Evolutionary conservation across 352 stramenopile species (phyloP).

Genomic region (Bremia lactucae): DNA sequence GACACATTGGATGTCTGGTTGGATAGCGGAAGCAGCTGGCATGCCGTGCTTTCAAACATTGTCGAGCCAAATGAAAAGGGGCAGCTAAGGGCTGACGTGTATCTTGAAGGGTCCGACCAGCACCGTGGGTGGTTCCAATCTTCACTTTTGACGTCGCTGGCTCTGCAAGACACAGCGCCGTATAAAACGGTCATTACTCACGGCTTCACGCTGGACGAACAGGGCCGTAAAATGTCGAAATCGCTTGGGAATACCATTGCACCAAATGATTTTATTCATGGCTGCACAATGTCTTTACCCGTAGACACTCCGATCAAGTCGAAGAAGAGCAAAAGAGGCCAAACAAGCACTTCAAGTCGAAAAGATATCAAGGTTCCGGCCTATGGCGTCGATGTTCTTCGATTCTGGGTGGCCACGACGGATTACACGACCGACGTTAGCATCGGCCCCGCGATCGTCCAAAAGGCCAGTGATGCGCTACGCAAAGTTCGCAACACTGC

Average conservation of each 20-base stretch:
- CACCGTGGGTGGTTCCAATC: conserved; percentile 99
- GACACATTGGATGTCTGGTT: conserved; percentile 99
- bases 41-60: conserved; percentile 35
- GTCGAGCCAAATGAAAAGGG: conserved; percentile 35
- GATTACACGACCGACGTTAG: conserved; percentile 95
- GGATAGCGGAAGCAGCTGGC: conserved; percentile 88
- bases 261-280: conserved; percentile 92
- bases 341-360: conserved; percentile 64
- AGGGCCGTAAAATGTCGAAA: conserved; percentile 99
- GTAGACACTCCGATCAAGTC: conserved; percentile 58
- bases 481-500: conserved; percentile 93
- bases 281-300: conserved; percentile 32
- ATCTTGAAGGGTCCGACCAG: conserved; percentile 95
- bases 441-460: conserved; percentile 88
- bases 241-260: conserved; percentile 95
- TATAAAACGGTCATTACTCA: conserved; percentile 98
- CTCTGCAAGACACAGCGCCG: conserved; percentile 73
- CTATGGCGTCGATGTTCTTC: conserved; percentile 95
- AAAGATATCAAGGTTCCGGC: conserved; percentile 63
- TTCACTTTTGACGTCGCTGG: conserved; percentile 90
- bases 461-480: conserved; percentile 68
- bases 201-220: conserved; percentile 97
- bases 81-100: conserved; percentile 89
- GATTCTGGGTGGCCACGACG: conserved; percentile 95
- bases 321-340: conserved; percentile 48